Evolutionary conservation across 768 basidiomycete species (phyloP).

Genomic region (Psilocybe cubensis): DNA sequence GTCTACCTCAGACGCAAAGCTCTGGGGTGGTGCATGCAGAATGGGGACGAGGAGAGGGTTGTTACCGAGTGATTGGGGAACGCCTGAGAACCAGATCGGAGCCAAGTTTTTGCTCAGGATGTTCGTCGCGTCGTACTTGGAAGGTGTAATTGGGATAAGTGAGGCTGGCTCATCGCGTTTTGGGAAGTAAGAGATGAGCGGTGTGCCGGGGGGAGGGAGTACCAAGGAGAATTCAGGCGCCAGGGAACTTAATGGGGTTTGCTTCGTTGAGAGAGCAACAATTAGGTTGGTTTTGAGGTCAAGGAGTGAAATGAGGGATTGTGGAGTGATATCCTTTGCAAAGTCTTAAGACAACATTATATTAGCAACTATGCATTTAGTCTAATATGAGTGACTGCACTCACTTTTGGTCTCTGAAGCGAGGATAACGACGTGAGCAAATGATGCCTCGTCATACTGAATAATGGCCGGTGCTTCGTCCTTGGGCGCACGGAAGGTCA

Average conservation of each 20-base stretch:
- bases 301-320: constrained; percentile 74
- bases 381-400: constrained; percentile 21
- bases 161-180: constrained; percentile 65
- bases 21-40: constrained; percentile 73
- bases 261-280: constrained; percentile 76
- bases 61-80: constrained; percentile 63
- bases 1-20: constrained; percentile 74
- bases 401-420: constrained; percentile 86
- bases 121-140: constrained; percentile 36
- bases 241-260: constrained; percentile 74
- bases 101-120: constrained; percentile 51
- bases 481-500: constrained; percentile 87
- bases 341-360: constrained; percentile 46
- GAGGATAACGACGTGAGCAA: constrained; percentile 87
- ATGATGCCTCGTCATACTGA: constrained; percentile 72
- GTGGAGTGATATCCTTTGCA: constrained; percentile 78
- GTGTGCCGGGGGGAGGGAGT: constrained; percentile 82
- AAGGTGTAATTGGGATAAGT: constrained; percentile 65
- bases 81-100: constrained; percentile 79
- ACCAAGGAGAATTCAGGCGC: constrained; percentile 92
- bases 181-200: constrained; percentile 86
- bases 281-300: constrained; percentile 81
- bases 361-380: not conserved
- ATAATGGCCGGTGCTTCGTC: constrained; percentile 68
- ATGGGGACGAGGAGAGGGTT: constrained; percentile 87